Conservation (phyloP, 164 flowering plant genomes). For the Piper betle region DNA sequence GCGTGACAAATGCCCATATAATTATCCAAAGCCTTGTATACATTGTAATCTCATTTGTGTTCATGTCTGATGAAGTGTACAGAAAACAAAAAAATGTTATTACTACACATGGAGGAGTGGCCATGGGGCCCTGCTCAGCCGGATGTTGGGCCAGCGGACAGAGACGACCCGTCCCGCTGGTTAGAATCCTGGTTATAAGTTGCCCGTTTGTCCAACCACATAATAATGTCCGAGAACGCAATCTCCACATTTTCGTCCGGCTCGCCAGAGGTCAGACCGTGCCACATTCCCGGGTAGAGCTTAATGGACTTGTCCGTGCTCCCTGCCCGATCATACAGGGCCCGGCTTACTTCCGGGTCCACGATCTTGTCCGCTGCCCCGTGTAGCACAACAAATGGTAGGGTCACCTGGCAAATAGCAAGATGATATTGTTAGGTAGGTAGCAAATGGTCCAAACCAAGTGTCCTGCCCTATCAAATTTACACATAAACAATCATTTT, state of each 20-base stretch:
- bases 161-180: slow-evolving; percentile 18
- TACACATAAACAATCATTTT: no score
- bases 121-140: slow-evolving; percentile 28
- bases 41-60: no score
- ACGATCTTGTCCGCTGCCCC: slow-evolving; percentile 84
- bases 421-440: neutral
- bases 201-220: slow-evolving; percentile 36
- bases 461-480: no score
- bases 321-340: slow-evolving; percentile 60
- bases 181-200: no score
- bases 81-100: neutral
- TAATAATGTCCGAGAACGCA: slow-evolving; percentile 63
- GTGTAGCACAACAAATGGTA: slow-evolving; percentile 82
- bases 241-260: slow-evolving; percentile 65
- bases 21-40: no score
- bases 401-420: slow-evolving; percentile 33
- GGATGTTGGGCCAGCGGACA: slow-evolving; percentile 1
- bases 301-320: slow-evolving; percentile 63
- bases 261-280: slow-evolving; percentile 77
- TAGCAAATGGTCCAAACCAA: neutral
- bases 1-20: no score
- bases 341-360: slow-evolving; percentile 84
- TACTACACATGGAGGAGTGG: slow-evolving; percentile 62
- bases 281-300: slow-evolving; percentile 94
- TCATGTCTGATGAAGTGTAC: no score